phyloP scores from a whole-genome alignment of 768 basidiomycete species.

The Trametes elegans region DNA sequence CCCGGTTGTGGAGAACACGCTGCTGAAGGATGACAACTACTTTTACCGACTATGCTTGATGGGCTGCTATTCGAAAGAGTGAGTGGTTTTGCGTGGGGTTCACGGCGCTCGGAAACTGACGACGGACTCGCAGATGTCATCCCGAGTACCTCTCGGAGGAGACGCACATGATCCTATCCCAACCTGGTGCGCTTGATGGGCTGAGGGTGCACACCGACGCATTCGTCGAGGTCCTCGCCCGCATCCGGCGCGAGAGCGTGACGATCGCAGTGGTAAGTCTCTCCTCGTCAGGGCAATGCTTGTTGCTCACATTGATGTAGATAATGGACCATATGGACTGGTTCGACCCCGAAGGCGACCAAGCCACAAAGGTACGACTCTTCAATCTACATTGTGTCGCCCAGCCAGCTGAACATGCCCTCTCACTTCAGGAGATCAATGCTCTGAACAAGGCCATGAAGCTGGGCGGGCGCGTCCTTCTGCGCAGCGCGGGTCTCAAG shows the following conservation, averaged over 20 bases:
- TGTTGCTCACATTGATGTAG: neutral
- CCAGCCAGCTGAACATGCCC: neutral
- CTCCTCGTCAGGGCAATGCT: neutral
- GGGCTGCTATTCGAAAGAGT: slow-evolving; percentile 16
- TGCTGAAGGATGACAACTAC: slow-evolving; percentile 19
- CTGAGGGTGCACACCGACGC: slow-evolving; percentile 19
- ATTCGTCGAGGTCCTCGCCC: slow-evolving; percentile 18
- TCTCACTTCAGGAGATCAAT: slow-evolving; percentile 3
- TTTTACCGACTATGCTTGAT: slow-evolving; percentile 19
- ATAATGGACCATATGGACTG: slow-evolving; percentile 25
- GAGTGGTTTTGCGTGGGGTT: neutral
- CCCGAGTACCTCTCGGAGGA: slow-evolving; percentile 16
- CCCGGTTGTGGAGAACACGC: slow-evolving; percentile 27
- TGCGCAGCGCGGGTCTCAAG: slow-evolving; percentile 17
- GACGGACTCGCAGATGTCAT: neutral
- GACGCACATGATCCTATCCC: slow-evolving; percentile 13
- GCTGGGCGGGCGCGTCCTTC: slow-evolving; percentile 18
- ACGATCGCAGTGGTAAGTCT: slow-evolving; percentile 17
- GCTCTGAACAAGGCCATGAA: slow-evolving; percentile 21
- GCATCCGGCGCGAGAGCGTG: slow-evolving; percentile 16
- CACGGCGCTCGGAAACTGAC: too few relatives aligned
- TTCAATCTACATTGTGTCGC: neutral
- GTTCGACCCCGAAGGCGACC: slow-evolving; percentile 16
- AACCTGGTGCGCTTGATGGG: slow-evolving; percentile 16
- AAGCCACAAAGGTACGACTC: slow-evolving; percentile 3